Base-by-base conservation (phyloP, 2,329 filamentous ascomycete genomes). In the Erysiphe neolycopersici region DNA sequence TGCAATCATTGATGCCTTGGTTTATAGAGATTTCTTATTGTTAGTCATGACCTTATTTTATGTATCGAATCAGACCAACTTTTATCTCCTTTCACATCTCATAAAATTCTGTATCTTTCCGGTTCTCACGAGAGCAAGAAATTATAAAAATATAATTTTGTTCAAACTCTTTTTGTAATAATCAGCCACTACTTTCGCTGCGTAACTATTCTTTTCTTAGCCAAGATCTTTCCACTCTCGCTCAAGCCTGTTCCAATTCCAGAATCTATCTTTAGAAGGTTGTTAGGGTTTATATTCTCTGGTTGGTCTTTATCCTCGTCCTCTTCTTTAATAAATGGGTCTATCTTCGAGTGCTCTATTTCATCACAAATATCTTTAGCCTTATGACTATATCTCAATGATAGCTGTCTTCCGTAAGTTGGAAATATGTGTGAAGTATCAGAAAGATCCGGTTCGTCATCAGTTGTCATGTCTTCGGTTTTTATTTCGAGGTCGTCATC, bases 241-340 rank as follows among this genome's bases (percentile, higher is more conserved):
- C 61, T 63, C 46, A 60, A 66, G 47, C 69, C 71, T 22, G 70
- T 74, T 3, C 70, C 70, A 45, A 68, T 54, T 0, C 68, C 69
- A 16, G 62, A 66, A 50, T 68, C 65, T 9, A 58, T 52, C 51
- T 44, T 56, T 40, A 47, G 59, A 31, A 46, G 55, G 26, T 49
- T 49, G 2, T 54, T 53, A 8, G 58, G 59, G n/a, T 54, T 56
- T n/a, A 60, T 62, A 30, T 64, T 63, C 40, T 64, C 64, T 31
- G 61, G 58, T 26, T 64, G 60, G 26, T 58, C 60, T 47, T 67
- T 65, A 44, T 67, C 65, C 45, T 65, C 65, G 1, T 62, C 65
- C 47, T 65, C 65, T 14, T 12, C 56, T 51, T 36, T 58, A 29
- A 52, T 49, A 10, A 32, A 45, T 16, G 47, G 48, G 43, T 55